These are phyloP conservation scores for Pseudogymnoascus sp. DNA, from an alignment of 2,329 filamentous ascomycete genomes.

Conservation along the genomic window DNA sequence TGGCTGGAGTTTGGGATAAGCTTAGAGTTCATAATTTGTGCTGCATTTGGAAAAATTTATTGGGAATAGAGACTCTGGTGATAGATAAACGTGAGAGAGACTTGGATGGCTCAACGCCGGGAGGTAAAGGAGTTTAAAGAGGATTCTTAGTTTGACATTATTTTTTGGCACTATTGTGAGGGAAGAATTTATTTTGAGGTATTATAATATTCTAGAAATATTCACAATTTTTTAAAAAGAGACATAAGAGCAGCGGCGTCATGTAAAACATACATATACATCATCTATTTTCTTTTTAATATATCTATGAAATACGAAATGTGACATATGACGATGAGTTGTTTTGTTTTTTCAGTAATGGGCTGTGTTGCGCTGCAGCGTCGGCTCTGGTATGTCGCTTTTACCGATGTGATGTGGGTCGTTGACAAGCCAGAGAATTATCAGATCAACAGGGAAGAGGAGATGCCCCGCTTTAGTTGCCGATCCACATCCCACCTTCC, in stretches of 20 bases:
- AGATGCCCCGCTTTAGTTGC: not conserved
- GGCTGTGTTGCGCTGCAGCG: not conserved
- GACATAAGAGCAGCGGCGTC: not conserved
- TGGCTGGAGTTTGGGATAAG: not conserved
- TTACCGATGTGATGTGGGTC: not conserved
- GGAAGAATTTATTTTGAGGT: not conserved
- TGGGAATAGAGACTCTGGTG: not conserved
- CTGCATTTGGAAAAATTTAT: not conserved
- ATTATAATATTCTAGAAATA: not conserved
- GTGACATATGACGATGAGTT: not conserved
- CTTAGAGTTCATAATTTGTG: not conserved
- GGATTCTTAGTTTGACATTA: not conserved
- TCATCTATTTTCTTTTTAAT: not conserved
- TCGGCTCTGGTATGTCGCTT: not conserved
- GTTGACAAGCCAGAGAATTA: not conserved
- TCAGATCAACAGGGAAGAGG: not conserved
- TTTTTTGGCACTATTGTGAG: not conserved
- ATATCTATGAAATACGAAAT: not conserved
- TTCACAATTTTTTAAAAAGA: not conserved
- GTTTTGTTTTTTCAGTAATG: not conserved
- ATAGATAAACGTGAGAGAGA: not conserved
- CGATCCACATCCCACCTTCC: constrained; percentile 7
- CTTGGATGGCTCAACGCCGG: not conserved
- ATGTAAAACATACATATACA: not conserved
- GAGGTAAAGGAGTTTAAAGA: not conserved